Base-by-base conservation (phyloP, 2,329 filamentous ascomycete species). In the Aspergillus sp. region DNA sequence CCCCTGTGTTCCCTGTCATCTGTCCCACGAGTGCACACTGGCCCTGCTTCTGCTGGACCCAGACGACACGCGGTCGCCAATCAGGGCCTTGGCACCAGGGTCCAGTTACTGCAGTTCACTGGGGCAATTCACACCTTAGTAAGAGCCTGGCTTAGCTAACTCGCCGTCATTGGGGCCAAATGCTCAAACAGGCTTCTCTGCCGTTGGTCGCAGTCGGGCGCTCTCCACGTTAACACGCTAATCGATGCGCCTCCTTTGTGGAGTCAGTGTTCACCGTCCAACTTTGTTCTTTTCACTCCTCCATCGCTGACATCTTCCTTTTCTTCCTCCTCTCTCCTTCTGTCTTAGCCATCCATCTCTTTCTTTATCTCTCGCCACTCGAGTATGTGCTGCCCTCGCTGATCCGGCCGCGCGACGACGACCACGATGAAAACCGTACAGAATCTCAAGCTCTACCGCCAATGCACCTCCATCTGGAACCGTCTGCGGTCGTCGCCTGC, bases 401-500 rank as follows among this genome's bases (percentile, higher is more conserved):
- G 27, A 8, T 44, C 25, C 21, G 6, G n/a, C 55, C 39, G 21
- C 14, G 53, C 54, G 54, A 43, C 49, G 49, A 45, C 49, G 5
- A 37, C 35, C 35, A 58, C 46, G 45, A 58, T 58, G 56, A 55
- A 37, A 37, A 19, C 52, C 35, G 33, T 54, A 27, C 41, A 45
- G 6, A 17, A 54, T 7, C 21, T 41, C 33, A 47, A 49, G 25
- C 27, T 52, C 35, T 52, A 47, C 23, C 61, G 48, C 47, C 40
- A 33, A 37, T 53, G 54, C 45, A 21, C 48, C 4, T 44, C 58
- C 2, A 14, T 57, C 19, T 39, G 59, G 39, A 41, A 44, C 17
- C 57, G 51, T 14, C 8, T 64, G 35, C 59, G 58, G 35, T 44
- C 62, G 31, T 63, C 64, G 17, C 64, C 63, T 4, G 43, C 41